Evolutionary conservation across 176 grass and related monocot species (phyloP).

Genomic region (Aegilops bicornis): DNA sequence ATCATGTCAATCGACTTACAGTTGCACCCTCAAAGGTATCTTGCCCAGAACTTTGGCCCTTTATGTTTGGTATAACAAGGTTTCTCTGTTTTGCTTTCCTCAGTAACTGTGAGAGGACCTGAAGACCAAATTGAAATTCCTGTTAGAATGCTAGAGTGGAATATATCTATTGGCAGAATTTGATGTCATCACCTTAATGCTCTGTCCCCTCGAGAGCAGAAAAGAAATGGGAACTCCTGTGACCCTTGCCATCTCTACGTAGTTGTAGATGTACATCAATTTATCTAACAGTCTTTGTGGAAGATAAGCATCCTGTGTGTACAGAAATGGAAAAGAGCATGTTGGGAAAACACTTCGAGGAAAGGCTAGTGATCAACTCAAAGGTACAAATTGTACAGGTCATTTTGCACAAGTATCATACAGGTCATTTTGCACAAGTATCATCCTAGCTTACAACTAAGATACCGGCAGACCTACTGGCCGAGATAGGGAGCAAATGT

Average conservation of each 20-base stretch:
- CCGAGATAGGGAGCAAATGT: background rate
- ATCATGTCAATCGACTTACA: conserved; percentile 60
- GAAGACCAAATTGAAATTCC: conserved; percentile 23
- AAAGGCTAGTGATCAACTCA: conserved; percentile 22
- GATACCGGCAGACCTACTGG: background rate
- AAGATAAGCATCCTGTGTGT: conserved; percentile 92
- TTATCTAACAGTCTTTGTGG: conserved; percentile 94
- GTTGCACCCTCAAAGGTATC: conserved; percentile 97
- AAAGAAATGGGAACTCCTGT: conserved; percentile 98
- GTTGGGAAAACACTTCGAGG: background rate
- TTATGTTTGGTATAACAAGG: conserved; percentile 98
- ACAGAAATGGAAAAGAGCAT: conserved; percentile 24
- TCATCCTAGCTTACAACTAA: conserved; percentile 18
- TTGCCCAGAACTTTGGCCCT: conserved; percentile 80
- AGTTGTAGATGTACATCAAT: conserved; percentile 98
- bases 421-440: background rate
- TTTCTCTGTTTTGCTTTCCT: conserved; percentile 94
- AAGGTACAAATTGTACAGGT: background rate
- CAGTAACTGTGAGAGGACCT: conserved; percentile 97
- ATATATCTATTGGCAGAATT: conserved; percentile 4
- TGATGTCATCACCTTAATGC: conserved; percentile 75
- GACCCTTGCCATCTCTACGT: conserved; percentile 99
- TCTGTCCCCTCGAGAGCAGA: conserved; percentile 92
- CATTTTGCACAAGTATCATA: conserved; percentile 3
- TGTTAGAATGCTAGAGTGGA: conserved; percentile 27